Base-by-base conservation (phyloP, 2,329 filamentous ascomycete species). In the Colletotrichum somersetense region DNA sequence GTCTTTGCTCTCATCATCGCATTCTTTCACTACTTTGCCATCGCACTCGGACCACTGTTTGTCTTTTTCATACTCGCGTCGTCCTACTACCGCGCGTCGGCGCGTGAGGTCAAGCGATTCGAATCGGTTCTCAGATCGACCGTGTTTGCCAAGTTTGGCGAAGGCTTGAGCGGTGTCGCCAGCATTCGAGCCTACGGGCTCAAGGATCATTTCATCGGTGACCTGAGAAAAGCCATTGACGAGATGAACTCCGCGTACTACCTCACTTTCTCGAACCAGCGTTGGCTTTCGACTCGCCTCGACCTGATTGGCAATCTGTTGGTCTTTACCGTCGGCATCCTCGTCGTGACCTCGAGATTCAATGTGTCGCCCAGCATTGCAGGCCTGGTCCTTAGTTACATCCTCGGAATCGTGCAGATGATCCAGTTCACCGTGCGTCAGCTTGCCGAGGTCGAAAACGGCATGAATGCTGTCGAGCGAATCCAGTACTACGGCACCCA, bases 401-500 rank as follows among this genome's bases (percentile, higher is more conserved):
- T 98, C 78, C 87, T 99, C 23, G 89, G 92, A 18, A 97, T 98
- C 77, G 95, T 97, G 23, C 94, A 97, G 81, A 95, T 98, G 92
- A 92, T 98, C 75, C 96, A 98, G 79, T 98, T 98, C 81, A 96
- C 94, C 0, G 94, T 98, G 23, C 90, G 96, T 23, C 96, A 98
- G 82, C 87, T 98, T 10, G 96, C 96, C 35, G 96, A 98, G 81
- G 94, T 98, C 11, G 96, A 98, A 81, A 98, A 98, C 82, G 94
- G 95, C 79, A 98, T 98, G 96, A 98, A 98, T 80, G 92, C 95
- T 0, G 96, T 97, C 0, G 96, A 98, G 83, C 92, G 96, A 62
- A 86, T 98, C 44, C 91, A 95, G 79, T 94, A 97, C 84, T 98
- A 98, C 80, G 95, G 94, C 66, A 94, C 90, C 0, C 83, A 93